These are phyloP conservation scores for Oligophagozyma castellii DNA, from an alignment of 1,139 yeast species.

Conservation along the genomic window DNA sequence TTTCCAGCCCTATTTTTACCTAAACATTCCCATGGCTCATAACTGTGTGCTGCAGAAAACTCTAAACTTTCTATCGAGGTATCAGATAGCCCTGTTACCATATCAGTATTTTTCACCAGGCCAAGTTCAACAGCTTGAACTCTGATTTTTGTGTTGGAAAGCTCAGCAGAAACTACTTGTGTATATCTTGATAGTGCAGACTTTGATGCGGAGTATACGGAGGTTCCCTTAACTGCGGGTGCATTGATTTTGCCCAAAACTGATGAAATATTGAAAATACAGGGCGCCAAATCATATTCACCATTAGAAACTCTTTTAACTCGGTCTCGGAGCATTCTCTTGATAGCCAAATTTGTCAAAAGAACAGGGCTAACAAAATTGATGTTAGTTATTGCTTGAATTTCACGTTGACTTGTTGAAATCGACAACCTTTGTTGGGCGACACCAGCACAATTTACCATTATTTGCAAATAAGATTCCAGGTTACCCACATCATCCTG, in stretches of 20 bases:
- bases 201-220: conserved; percentile 70
- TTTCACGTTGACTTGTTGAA: conserved; percentile 30
- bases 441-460: conserved; percentile 75
- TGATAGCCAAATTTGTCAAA: conserved; percentile 35
- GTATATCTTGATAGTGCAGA: conserved; percentile 67
- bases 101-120: conserved; percentile 56
- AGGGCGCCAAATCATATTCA: conserved; percentile 17
- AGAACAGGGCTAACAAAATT: conserved; percentile 59
- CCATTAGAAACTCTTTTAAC: too few species aligned
- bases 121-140: conserved; percentile 68
- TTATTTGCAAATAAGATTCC: too few species aligned
- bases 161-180: conserved; percentile 46
- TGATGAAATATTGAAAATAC: conserved; percentile 60
- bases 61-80: conserved; percentile 6
- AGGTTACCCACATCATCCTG: too few species aligned
- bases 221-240: conserved; percentile 39
- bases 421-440: conserved; percentile 48
- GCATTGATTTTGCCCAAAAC: conserved; percentile 30
- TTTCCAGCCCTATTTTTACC: too few species aligned
- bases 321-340: conserved; percentile 34
- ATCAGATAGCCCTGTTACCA: conserved; percentile 29
- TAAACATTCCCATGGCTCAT: too few species aligned
- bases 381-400: conserved; percentile 37
- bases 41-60: too few species aligned
- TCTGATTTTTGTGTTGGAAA: conserved; percentile 35